These are phyloP conservation scores for Pichia sp. DNA, from an alignment of 1,139 yeast genomes.

Conservation along the genomic window DNA sequence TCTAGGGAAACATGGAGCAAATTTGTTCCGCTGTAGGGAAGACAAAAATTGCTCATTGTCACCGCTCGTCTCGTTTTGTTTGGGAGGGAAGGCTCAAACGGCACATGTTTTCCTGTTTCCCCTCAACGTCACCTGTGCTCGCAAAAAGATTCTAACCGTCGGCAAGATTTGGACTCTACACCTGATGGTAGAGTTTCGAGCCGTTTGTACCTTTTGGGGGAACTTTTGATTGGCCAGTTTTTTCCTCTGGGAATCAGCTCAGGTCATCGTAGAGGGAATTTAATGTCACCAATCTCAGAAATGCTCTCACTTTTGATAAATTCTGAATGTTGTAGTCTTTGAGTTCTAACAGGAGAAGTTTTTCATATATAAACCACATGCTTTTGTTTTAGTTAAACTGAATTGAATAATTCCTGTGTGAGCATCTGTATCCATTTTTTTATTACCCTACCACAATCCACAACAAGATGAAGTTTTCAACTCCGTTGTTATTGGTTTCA, in stretches of 20 bases:
- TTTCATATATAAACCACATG: too few species aligned
- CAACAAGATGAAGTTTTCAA: neutral
- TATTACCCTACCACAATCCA: neutral
- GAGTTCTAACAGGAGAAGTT: too few species aligned
- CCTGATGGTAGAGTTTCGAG: neutral
- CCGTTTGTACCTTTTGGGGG: neutral
- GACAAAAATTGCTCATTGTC: neutral
- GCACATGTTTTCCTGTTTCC: neutral
- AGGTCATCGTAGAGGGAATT: neutral
- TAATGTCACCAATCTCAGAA: neutral
- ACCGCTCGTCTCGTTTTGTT: too few species aligned
- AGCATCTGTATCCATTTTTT: neutral
- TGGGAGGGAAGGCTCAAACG: neutral
- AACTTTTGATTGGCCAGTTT: neutral
- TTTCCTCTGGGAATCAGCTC: neutral
- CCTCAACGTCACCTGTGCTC: neutral
- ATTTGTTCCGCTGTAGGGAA: neutral
- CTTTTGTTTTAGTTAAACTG: too few species aligned
- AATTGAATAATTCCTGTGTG: too few species aligned
- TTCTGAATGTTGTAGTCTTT: neutral
- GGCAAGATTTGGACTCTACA: neutral
- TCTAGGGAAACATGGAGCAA: neutral
- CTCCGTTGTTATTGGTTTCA: neutral
- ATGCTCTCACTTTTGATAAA: neutral
- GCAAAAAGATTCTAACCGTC: neutral